phyloP scores from a whole-genome alignment of 2,329 filamentous ascomycete species.

The Sporothrix protearum region DNA sequence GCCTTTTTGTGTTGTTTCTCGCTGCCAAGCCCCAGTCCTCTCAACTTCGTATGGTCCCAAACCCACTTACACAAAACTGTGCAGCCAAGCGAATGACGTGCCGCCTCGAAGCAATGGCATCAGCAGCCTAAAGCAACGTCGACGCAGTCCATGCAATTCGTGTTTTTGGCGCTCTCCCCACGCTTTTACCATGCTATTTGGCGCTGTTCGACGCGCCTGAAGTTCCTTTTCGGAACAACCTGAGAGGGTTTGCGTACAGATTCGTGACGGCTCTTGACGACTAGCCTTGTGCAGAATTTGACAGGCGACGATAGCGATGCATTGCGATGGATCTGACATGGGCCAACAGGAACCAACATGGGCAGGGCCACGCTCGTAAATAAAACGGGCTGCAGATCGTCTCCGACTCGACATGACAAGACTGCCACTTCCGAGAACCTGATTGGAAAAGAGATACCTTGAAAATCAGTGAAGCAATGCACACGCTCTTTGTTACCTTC shows the following conservation, averaged over 20 bases:
- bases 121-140: slow-evolving; percentile 6
- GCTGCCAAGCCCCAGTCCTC: too few species aligned
- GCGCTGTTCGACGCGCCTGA: not conserved
- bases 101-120: slow-evolving; percentile 3
- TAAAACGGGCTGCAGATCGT: slow-evolving; percentile 16
- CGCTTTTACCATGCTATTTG: not conserved
- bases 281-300: not conserved
- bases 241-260: not conserved
- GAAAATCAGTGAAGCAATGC: slow-evolving; percentile 1
- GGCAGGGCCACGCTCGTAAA: not conserved
- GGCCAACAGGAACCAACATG: not conserved
- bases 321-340: not conserved
- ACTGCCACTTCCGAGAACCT: not conserved
- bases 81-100: slow-evolving; percentile 4
- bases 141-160: not conserved
- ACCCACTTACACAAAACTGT: not conserved
- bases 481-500: not conserved
- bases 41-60: not conserved
- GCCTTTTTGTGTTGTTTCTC: too few species aligned
- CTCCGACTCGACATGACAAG: not conserved
- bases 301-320: not conserved
- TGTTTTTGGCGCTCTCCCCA: not conserved
- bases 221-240: not conserved
- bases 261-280: not conserved
- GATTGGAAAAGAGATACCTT: not conserved